Percentiles rank a stretch among this genome's conserved stretches.
Conservation (phyloP, 768 basidiomycete genomes). For the Russula ochroleuca region DNA sequence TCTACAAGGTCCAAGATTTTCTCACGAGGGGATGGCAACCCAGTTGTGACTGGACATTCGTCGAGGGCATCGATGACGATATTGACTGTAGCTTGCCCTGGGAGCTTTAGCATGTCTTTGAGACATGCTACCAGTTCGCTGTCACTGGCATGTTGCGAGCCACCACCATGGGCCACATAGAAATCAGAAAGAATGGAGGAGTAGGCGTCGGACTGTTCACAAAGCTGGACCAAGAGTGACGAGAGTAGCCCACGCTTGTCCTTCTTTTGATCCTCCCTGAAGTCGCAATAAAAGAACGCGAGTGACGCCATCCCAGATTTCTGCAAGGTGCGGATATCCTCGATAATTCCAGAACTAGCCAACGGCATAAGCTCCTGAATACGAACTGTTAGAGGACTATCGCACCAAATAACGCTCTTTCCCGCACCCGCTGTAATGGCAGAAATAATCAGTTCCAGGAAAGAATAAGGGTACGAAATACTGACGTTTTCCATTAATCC, state of each 20-base stretch:
- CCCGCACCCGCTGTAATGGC: conserved; percentile 2
- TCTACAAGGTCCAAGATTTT: neutral
- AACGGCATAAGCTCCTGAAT: neutral
- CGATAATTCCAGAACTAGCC: neutral
- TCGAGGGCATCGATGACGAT: conserved; percentile 9
- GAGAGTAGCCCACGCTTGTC: neutral
- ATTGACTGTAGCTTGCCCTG: neutral
- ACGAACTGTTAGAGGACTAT: neutral
- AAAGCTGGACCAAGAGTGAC: conserved; percentile 1
- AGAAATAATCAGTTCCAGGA: neutral
- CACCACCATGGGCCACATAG: neutral
- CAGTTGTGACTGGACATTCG: neutral
- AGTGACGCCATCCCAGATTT: neutral
- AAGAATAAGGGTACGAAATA: neutral
- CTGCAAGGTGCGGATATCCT: neutral
- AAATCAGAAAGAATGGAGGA: neutral
- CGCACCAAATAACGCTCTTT: conserved; percentile 6
- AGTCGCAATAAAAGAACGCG: conserved; percentile 12
- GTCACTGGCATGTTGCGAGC: neutral
- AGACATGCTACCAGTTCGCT: neutral
- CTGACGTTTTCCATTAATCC: conserved; percentile 14
- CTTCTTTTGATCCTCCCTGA: conserved; percentile 6
- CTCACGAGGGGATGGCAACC: neutral
- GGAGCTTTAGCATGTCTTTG: neutral
- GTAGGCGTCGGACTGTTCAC: neutral